Evolutionary conservation across 1,139 yeast genomes (phyloP).

Genomic region (Casaregolazyma suthepensis): DNA sequence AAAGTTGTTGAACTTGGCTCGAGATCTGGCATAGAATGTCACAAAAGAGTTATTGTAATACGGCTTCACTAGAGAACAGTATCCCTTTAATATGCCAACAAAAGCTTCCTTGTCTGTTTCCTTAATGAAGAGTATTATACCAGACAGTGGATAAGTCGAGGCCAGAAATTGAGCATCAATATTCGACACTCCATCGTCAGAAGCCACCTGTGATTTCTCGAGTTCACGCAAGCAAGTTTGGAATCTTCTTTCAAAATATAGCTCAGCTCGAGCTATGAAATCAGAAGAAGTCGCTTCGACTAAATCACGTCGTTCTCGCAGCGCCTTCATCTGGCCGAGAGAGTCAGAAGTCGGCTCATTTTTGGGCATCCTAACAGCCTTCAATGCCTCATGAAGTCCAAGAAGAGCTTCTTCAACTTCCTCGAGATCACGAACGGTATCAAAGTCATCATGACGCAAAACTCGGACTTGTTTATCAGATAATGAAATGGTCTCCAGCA

Average conservation of each 20-base stretch:
- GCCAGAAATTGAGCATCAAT: constrained; percentile 18
- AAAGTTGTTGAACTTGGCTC: constrained; percentile 13
- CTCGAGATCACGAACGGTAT: constrained; percentile 41
- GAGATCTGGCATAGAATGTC: constrained; percentile 31
- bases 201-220: constrained; percentile 12
- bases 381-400: constrained; percentile 55
- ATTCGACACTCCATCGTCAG: constrained; percentile 18
- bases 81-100: constrained; percentile 34
- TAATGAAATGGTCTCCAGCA: constrained; percentile 63
- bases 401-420: constrained; percentile 53
- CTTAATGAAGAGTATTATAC: constrained; percentile 61
- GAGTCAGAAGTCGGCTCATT: constrained; percentile 36
- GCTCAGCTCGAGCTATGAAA: constrained; percentile 47
- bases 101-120: constrained; percentile 42
- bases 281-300: constrained; percentile 53
- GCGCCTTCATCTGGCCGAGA: constrained; percentile 65
- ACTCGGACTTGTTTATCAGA: constrained; percentile 49
- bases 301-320: constrained; percentile 57
- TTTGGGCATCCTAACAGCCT: constrained; percentile 26
- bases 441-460: constrained; percentile 46
- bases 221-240: constrained; percentile 23
- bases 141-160: constrained; percentile 47
- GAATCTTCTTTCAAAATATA: constrained; percentile 44
- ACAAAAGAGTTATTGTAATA: constrained; percentile 27
- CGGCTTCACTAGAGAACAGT: constrained; percentile 24